A percentile compares a stretch with the other conserved stretches of the same genome.
These are phyloP conservation scores for Solanum virginianum DNA, from an alignment of 257 asterid species.

Conservation along the genomic window DNA sequence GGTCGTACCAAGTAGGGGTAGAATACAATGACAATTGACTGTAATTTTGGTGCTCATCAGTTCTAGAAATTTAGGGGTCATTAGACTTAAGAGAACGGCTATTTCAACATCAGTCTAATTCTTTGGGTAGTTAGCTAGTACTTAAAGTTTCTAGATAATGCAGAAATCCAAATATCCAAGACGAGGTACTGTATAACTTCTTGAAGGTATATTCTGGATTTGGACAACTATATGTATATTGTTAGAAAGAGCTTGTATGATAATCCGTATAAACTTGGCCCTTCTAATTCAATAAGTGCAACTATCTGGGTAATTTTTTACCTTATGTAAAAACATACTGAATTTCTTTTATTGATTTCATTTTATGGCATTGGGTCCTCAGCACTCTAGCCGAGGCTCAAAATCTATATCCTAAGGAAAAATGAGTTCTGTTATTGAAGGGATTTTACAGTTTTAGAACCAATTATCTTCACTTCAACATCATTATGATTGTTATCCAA, in stretches of 20 bases:
- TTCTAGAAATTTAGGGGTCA: neutral
- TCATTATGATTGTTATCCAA: neutral
- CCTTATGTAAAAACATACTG: neutral
- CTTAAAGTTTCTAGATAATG: neutral
- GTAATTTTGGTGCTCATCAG: neutral
- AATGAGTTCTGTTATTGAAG: neutral
- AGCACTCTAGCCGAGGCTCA: neutral
- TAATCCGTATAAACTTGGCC: neutral
- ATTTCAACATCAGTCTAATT: neutral
- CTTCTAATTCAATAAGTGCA: neutral
- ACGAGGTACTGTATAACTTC: neutral
- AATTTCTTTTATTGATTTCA: neutral
- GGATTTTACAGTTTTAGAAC: neutral
- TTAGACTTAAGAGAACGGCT: neutral
- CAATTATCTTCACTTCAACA: neutral
- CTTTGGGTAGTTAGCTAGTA: neutral
- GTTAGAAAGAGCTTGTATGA: neutral
- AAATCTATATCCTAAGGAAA: neutral
- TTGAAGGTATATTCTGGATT: neutral
- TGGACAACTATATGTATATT: neutral
- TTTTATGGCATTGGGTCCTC: neutral
- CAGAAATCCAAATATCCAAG: neutral
- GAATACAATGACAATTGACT: neutral
- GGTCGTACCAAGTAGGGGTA: neutral
- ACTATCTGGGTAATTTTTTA: neutral